Conservation (phyloP, 2,329 filamentous ascomycete genomes). For the Aspergillus fumigatus region DNA sequence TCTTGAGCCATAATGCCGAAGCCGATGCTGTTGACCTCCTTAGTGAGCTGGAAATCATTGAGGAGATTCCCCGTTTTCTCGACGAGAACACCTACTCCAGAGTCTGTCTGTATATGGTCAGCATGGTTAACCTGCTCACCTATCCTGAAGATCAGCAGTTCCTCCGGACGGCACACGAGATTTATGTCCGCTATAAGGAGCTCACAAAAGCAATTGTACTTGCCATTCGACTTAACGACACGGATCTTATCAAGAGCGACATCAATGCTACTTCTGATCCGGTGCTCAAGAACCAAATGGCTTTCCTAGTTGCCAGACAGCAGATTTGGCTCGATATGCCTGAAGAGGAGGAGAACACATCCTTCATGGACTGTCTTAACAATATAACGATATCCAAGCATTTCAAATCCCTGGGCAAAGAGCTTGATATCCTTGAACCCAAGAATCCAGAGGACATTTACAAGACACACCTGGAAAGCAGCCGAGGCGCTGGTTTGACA, state of each 20-base stretch:
- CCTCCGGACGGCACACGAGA: conserved; percentile 83
- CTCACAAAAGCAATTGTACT: conserved; percentile 89
- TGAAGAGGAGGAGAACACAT: conserved; percentile 64
- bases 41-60: conserved; percentile 96
- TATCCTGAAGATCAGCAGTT: conserved; percentile 97
- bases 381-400: conserved; percentile 86
- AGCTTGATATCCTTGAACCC: conserved; percentile 93
- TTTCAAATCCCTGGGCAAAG: conserved; percentile 90
- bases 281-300: conserved; percentile 85
- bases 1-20: conserved; percentile 95
- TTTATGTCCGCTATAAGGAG: conserved; percentile 91
- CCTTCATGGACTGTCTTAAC: conserved; percentile 76
- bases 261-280: conserved; percentile 77
- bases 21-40: conserved; percentile 95
- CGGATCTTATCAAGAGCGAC: conserved; percentile 73
- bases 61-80: conserved; percentile 80
- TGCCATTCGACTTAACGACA: conserved; percentile 87
- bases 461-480: conserved; percentile 97
- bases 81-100: conserved; percentile 91
- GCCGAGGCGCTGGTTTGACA: conserved; percentile 83
- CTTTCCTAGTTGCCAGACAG: conserved; percentile 87
- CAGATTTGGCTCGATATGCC: conserved; percentile 73
- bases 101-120: conserved; percentile 97
- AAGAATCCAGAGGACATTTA: conserved; percentile 98
- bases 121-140: conserved; percentile 95